phyloP scores from a whole-genome alignment of 225 moss, liverwort and hornwort species.

The Neckera pumila region DNA sequence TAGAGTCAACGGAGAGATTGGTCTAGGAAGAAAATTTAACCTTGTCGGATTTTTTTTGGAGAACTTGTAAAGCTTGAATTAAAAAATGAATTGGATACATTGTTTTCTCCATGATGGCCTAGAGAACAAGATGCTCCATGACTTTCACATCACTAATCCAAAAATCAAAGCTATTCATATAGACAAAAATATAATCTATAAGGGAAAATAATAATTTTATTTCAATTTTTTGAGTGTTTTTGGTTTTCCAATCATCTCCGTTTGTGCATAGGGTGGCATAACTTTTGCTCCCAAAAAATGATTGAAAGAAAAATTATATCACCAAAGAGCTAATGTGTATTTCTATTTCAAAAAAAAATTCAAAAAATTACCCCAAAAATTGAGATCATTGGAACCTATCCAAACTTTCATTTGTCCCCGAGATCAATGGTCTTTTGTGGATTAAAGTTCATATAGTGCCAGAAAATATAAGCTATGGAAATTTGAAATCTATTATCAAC shows the following conservation, averaged over 20 bases:
- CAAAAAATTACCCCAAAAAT: not conserved
- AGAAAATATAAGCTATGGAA: not conserved
- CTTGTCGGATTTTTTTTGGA: accelerated
- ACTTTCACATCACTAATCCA: not conserved
- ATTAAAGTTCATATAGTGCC: not conserved
- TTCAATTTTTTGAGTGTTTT: not conserved
- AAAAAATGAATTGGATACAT: accelerated
- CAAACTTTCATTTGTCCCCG: accelerated
- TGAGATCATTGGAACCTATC: not conserved
- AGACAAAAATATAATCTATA: not conserved
- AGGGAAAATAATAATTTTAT: not conserved
- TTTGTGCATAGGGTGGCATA: not conserved
- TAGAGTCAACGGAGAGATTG: accelerated
- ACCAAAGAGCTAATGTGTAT: accelerated
- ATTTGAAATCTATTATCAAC: not conserved
- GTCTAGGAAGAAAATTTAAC: no score
- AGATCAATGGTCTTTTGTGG: not conserved
- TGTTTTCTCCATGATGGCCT: not conserved
- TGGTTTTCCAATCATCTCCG: accelerated
- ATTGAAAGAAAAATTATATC: not conserved
- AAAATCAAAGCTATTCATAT: accelerated
- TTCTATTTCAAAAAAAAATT: not conserved
- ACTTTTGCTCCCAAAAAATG: accelerated
- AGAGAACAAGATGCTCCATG: not conserved
- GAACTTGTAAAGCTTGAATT: not conserved